Base-by-base conservation (phyloP, 2,329 filamentous ascomycete species). In the Neofusicoccum sp. region DNA sequence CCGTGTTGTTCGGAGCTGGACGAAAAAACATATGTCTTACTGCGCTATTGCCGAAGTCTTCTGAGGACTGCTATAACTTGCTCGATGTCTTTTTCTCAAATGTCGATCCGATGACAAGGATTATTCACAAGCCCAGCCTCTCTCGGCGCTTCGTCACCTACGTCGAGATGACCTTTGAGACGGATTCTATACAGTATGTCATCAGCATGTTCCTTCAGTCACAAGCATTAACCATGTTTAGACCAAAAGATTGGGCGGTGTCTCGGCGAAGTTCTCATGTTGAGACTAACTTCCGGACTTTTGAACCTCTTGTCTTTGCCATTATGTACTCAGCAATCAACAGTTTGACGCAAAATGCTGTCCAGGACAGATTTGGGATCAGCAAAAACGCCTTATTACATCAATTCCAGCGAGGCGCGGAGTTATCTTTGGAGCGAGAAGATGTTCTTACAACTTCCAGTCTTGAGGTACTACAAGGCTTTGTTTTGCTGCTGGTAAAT, bases 361-460 rank as follows among this genome's bases (percentile, higher is more conserved):
- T 73, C 1, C 63, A 68, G 34, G 67, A 67, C 34, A 69, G 65
- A 33, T 74, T 75, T 60, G 65, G 66, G 7, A 67, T 72, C 7
- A 69, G 63, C 4, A 74, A 71, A 61, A 69, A 72, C 36, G 63
- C 67, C 0, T 63, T 75, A 3, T 54, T 74, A 6, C 65, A 67
- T 20, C 69, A 68, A 11, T 73, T 67, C 41, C 71, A 74, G 59
- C 61, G 71, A 7, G 73, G 72, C n/a, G 58, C 74, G 2, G 72
- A 75, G 47, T 69, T 75, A 24, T 68, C 69, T 8, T 65, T 75
- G n/a, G 69, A 72, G 9, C 62, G 73, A 49, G 73, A 71, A 40
- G 71, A 73, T 34, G 75, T 74, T 36, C 59, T 75, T 5, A 75
- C 72, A 9, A 74, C 70, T 31, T 70, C 71, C 30, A 74, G 66